Evolutionary conservation across 1,139 yeast species (phyloP).

Genomic region (Saccharomyces hybrid): DNA sequence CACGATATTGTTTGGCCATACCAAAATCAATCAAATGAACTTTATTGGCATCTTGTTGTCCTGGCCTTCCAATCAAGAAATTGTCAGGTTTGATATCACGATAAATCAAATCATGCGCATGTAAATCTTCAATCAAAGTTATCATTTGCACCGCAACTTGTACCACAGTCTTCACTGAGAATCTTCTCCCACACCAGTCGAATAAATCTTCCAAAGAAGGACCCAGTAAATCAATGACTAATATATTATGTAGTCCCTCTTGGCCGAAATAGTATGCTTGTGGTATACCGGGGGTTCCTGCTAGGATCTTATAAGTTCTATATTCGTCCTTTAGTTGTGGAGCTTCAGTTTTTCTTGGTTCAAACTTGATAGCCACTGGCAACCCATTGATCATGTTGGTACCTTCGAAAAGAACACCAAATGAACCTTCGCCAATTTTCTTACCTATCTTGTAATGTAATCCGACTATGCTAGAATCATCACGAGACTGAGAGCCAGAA

Average conservation of each 20-base stretch:
- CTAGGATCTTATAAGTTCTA: constrained; percentile 55
- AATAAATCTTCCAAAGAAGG: constrained; percentile 73
- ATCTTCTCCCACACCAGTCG: constrained; percentile 75
- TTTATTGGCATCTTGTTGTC: constrained; percentile 59
- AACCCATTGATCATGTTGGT: constrained; percentile 61
- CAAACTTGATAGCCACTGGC: constrained; percentile 69
- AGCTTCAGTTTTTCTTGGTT: constrained; percentile 66
- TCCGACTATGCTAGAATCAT: constrained; percentile 46
- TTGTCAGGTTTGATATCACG: constrained; percentile 89
- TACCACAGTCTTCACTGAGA: constrained; percentile 61
- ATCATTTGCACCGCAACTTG: constrained; percentile 75
- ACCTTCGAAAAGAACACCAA: constrained; percentile 74
- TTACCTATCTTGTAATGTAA: constrained; percentile 69
- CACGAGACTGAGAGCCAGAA: constrained; percentile 7
- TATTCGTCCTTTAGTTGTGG: constrained; percentile 69
- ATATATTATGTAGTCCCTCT: constrained; percentile 63
- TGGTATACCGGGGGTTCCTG: constrained; percentile 55
- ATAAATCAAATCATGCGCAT: constrained; percentile 62
- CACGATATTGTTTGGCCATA: constrained; percentile 90
- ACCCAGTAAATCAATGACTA: constrained; percentile 65
- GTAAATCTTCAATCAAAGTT: constrained; percentile 55
- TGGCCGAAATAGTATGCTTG: constrained; percentile 71
- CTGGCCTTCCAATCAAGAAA: constrained; percentile 87
- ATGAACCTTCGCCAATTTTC: constrained; percentile 74
- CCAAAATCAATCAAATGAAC: constrained; percentile 97